Evolutionary conservation across 306 rosid species (phyloP).

Genomic region (Cucumis sativus): Cucumber_9930_V3 NC_026657.2:27978501-27979000

Average conservation of each 20-base stretch:
- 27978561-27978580: slow-evolving; percentile 25
- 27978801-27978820: slow-evolving; percentile 99
- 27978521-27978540: not conserved
- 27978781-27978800: slow-evolving; percentile 99
- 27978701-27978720: slow-evolving; percentile 65
- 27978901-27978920: slow-evolving; percentile 97
- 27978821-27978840: slow-evolving; percentile 39
- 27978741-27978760: slow-evolving; percentile 99
- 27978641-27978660: slow-evolving; percentile 91
- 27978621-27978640: slow-evolving; percentile 97
- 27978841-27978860: slow-evolving; percentile 38
- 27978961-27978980: slow-evolving; percentile 48
- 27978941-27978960: slow-evolving; percentile 80
- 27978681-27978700: slow-evolving; percentile 53
- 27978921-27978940: slow-evolving; percentile 63
- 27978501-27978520: not conserved
- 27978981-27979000: slow-evolving; percentile 52
- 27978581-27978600: slow-evolving; percentile 99
- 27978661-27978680: slow-evolving; percentile 96
- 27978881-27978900: slow-evolving; percentile 30
- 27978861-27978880: slow-evolving; percentile 21
- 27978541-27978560: not conserved
- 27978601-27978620: slow-evolving; percentile 92
- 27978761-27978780: slow-evolving; percentile 99
- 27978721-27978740: slow-evolving; percentile 91